Percentiles rank a stretch among this genome's conserved stretches.
These are phyloP conservation scores for Cladosporium velox DNA, from an alignment of 2,329 filamentous ascomycete species.

Conservation along the genomic window DNA sequence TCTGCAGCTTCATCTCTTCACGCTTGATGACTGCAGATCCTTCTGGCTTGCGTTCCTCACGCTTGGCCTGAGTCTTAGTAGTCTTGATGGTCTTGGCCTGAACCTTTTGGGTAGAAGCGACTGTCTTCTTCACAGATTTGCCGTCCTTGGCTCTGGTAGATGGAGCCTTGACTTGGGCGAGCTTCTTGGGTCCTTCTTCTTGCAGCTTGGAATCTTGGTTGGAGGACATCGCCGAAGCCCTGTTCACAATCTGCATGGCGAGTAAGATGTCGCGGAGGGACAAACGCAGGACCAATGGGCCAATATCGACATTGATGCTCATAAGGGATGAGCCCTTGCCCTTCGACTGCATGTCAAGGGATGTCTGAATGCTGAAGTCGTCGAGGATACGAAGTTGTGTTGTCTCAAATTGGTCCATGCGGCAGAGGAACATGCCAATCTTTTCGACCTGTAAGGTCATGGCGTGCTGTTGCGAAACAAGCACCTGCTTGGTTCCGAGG, in stretches of 20 bases:
- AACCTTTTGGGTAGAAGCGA: slow-evolving; percentile 48
- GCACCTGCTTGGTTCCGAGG: slow-evolving; percentile 86
- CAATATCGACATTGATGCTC: slow-evolving; percentile 82
- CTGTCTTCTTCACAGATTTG: slow-evolving; percentile 50
- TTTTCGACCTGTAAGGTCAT: slow-evolving; percentile 91
- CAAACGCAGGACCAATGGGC: slow-evolving; percentile 85
- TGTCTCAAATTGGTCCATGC: slow-evolving; percentile 96
- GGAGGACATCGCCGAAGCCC: slow-evolving; percentile 80
- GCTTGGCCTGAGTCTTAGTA: slow-evolving; percentile 55
- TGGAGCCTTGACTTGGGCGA: slow-evolving; percentile 51
- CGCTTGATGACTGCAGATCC: slow-evolving; percentile 60
- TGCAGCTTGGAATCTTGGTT: slow-evolving; percentile 46
- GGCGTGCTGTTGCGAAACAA: slow-evolving; percentile 91
- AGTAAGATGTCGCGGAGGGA: slow-evolving; percentile 94
- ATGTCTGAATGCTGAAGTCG: slow-evolving; percentile 89
- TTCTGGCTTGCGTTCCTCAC: slow-evolving; percentile 44
- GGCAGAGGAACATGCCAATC: slow-evolving; percentile 96
- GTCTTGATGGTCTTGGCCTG: slow-evolving; percentile 50
- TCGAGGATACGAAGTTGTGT: slow-evolving; percentile 89
- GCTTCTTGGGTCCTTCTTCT: slow-evolving; percentile 59
- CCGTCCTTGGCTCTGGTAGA: slow-evolving; percentile 42
- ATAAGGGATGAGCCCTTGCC: slow-evolving; percentile 63
- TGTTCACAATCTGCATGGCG: slow-evolving; percentile 87
- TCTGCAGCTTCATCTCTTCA: slow-evolving; percentile 81
- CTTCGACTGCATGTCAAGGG: slow-evolving; percentile 72